A percentile compares a stretch with the other conserved stretches of the same genome.
phyloP scores from a whole-genome alignment of 306 rosid genomes.

The Fragaria nilgerrensis region DNA sequence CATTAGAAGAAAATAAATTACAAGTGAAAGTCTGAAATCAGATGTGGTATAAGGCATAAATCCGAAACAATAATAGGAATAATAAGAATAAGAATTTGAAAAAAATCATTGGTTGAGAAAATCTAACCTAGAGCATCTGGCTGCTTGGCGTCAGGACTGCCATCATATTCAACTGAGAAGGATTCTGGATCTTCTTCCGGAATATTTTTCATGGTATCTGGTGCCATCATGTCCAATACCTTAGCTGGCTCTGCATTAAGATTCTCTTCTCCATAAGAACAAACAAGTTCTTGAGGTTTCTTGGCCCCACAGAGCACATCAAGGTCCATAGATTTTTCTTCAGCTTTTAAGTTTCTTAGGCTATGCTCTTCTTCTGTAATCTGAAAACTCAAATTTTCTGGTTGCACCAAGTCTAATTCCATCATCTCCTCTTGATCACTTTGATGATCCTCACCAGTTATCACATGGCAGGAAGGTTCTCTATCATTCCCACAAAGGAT shows the following conservation, averaged over 20 bases:
- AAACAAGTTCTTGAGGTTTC: slow-evolving; percentile 28
- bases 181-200: slow-evolving; percentile 12
- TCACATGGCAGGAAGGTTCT: slow-evolving; percentile 27
- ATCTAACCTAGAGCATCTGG: slow-evolving; percentile 42
- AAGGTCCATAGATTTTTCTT: slow-evolving; percentile 31
- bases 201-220: slow-evolving; percentile 31
- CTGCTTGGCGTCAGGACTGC: slow-evolving; percentile 39
- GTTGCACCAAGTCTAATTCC: slow-evolving; percentile 29
- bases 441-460: slow-evolving; percentile 27
- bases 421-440: slow-evolving; percentile 24
- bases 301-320: slow-evolving; percentile 19
- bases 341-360: slow-evolving; percentile 24
- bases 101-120: slow-evolving; percentile 23
- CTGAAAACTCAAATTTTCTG: slow-evolving; percentile 25
- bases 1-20: slow-evolving; percentile 13
- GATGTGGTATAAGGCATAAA: neutral
- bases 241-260: slow-evolving; percentile 23
- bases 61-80: neutral
- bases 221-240: slow-evolving; percentile 30
- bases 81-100: slow-evolving; percentile 1
- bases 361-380: slow-evolving; percentile 25
- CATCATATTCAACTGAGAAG: slow-evolving; percentile 28
- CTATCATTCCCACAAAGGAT: slow-evolving; percentile 23
- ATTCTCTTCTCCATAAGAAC: slow-evolving; percentile 31
- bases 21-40: neutral